phyloP scores from a whole-genome alignment of 306 rosid species.

The Vigna mungo region DNA sequence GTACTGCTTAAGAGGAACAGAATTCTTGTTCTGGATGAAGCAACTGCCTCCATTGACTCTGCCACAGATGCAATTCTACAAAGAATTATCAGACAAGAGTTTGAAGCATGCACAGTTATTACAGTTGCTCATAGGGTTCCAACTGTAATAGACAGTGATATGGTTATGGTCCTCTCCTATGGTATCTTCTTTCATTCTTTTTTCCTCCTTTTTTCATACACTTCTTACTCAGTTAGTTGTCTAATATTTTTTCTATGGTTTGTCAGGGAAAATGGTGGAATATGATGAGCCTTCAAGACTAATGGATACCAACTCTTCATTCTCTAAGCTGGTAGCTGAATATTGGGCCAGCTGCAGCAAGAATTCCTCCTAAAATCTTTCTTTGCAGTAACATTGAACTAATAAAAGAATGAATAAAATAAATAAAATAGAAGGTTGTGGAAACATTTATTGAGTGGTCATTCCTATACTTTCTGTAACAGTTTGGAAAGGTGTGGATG shows the following conservation, averaged over 20 bases:
- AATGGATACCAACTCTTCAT: conserved; percentile 66
- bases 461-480: neutral
- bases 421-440: too few relatives aligned
- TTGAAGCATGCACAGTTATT: conserved; percentile 74
- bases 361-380: conserved; percentile 39
- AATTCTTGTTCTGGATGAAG: conserved; percentile 86
- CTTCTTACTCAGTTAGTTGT: neutral
- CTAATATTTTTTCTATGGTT: neutral
- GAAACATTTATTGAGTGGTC: neutral
- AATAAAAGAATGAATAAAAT: too few relatives aligned
- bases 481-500: too few relatives aligned
- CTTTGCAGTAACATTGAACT: neutral
- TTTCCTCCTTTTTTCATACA: neutral
- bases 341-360: conserved; percentile 77
- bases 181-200: conserved; percentile 50
- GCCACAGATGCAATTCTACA: conserved; percentile 73
- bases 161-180: conserved; percentile 85
- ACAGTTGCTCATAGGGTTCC: conserved; percentile 88
- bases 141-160: conserved; percentile 80
- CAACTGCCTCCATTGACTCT: conserved; percentile 84
- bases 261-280: conserved; percentile 71
- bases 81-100: conserved; percentile 68
- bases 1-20: conserved; percentile 71
- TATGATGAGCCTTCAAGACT: conserved; percentile 74
- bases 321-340: conserved; percentile 81